Evolutionary conservation across 331 rosid genomes (phyloP), one percentile per base, ranked within the genome.

Genomic region (Cydonia oblonga): DNA sequence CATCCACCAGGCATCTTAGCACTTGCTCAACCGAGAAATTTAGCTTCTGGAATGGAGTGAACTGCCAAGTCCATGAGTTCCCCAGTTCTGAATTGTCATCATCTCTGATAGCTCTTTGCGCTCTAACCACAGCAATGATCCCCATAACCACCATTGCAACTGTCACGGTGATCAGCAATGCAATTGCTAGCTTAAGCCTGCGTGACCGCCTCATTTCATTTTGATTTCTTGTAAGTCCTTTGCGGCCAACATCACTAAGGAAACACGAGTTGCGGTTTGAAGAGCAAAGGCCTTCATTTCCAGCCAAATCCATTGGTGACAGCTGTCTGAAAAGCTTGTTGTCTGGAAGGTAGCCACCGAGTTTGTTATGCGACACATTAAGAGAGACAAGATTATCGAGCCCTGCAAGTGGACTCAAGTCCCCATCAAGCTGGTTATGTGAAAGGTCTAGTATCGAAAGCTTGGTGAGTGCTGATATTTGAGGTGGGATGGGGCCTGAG

Each of bases 41-140:
- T n/a, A 93, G 89, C 81, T 91, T 93, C 81, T 93, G 98, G 85
- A 93, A 93, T 44, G 95, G 98, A 75, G 90, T 90, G 77, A 89
- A 89, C 54, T 93, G 91, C 98, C 98, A 93, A 19, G 95, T 81
- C 97, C 92, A 89, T 6, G 92, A 84, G 75, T 87, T 90, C 25
- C 96, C 97, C 76, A 89, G 54, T 49, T 93, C 98, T 1, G 96
- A 91, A 62, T 89, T 95, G 53, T 87, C 79, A 22, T 84, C 90
- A 26, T 90, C 90, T 74, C 78, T 66, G 19, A 86, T 73, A 24
- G 80, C 75, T 63, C 78, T 86, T 68, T 84, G 80, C 8, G 96
- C 97, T 84, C 90, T 86, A 72, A 89, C 68, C 80, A 89, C 90
- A 19, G 96, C 98, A 66, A 84, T 66, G 24, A 87, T 80, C 70